phyloP scores from a whole-genome alignment of 371 early-diverging fungal genomes.

The Rhizopus stolonifer region DNA sequence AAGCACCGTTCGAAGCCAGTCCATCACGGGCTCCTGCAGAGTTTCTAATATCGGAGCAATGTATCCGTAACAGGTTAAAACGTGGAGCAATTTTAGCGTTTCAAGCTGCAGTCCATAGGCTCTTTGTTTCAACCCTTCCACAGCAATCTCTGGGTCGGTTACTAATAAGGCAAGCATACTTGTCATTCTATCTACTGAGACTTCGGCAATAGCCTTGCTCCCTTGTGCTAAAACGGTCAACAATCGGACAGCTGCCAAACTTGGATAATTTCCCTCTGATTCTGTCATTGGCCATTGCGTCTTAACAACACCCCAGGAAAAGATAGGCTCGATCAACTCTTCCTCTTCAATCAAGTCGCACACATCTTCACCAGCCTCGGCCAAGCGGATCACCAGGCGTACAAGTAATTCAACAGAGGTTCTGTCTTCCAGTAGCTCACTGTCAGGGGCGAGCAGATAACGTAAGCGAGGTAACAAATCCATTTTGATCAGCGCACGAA shows the following conservation, averaged over 20 bases:
- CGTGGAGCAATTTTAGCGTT: constrained; percentile 45
- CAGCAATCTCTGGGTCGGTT: constrained; percentile 38
- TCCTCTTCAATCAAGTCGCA: constrained; percentile 49
- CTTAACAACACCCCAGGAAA: constrained; percentile 42
- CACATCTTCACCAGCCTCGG: constrained; percentile 41
- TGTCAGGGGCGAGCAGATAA: constrained; percentile 45
- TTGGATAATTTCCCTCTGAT: constrained; percentile 25
- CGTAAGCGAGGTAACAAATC: constrained; percentile 56
- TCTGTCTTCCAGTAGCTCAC: constrained; percentile 35
- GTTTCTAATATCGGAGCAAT: constrained; percentile 43
- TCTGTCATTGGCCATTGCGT: constrained; percentile 52
- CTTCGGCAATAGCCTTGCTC: constrained; percentile 44
- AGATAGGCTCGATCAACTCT: constrained; percentile 43
- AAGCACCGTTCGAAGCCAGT: constrained; percentile 41
- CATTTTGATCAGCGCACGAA: constrained; percentile 57
- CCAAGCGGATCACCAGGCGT: constrained; percentile 47
- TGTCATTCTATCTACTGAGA: constrained; percentile 37
- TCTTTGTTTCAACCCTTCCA: constrained; percentile 19
- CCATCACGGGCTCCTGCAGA: constrained; percentile 41
- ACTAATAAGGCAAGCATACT: constrained; percentile 42
- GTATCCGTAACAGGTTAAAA: constrained; percentile 53
- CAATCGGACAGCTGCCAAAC: constrained; percentile 39
- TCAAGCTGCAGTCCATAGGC: constrained; percentile 51
- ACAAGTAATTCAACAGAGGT: constrained; percentile 44
- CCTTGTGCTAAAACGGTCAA: constrained; percentile 46